Evolutionary conservation across 345 rosid species (phyloP), one percentile per base, ranked within the genome.

Genomic region (Cochlearia excelsa): DNA sequence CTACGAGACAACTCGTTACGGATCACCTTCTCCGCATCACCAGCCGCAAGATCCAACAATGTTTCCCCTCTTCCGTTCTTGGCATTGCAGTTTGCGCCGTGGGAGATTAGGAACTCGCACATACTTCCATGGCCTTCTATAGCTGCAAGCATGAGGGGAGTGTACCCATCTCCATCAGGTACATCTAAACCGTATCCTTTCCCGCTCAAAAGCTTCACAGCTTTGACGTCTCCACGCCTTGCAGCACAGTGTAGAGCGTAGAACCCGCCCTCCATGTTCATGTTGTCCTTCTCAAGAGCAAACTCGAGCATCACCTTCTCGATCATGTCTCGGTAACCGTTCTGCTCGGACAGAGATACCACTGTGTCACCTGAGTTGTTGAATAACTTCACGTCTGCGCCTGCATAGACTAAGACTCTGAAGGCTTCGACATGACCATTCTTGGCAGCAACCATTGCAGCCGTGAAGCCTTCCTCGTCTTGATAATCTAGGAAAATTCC

Each of bases 301-400:
- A 78, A 85, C 65, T 93, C 96, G 7, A 93, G 88, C 99, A 93
- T 85, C 63, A 87, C 96, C 76, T 85, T 90, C 83, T 89, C 99
- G 9, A 93, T 80, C 34, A 70, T 66, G 72, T 89, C 90, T 0
- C 79, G 81, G 10, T 82, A 70, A 31, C 77, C 87, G 57, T 80
- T 84, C 60, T 77, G 55, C 51, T 78, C 81, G 7, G 97, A 87
- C 29, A 93, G 60, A 26, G 82, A 77, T 31, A 89, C 78, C 23
- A 95, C 97, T 31, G 86, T 87, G 67, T 87, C 79, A 0, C 96
- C 95, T 4, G 77, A 74, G 62, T 81, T 82, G 77, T 85, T 93
- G 1, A 9, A 31, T 3, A 93, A 81, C 79, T 85, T 84, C n/a
- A 93, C 90, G 44, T 93, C 92, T 39, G 97, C 97, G 4, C 97